These are phyloP conservation scores for Furculomyces boomerangus DNA, from an alignment of 371 early-diverging fungal genomes.

Conservation along the genomic window DNA sequence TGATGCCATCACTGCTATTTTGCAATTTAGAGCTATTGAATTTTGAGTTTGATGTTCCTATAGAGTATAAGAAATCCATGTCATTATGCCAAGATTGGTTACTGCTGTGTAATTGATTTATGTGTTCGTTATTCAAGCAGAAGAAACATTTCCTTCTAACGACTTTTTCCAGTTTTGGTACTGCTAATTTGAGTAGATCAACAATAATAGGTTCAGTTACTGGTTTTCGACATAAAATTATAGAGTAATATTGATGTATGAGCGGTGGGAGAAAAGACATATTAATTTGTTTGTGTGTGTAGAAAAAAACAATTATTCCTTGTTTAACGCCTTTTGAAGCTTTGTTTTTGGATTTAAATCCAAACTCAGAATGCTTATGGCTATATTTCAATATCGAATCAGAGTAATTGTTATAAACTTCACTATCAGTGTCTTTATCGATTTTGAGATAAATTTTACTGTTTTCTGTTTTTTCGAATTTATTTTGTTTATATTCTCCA, in stretches of 20 bases:
- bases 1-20: no score
- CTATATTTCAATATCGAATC: not conserved
- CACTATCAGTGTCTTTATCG: not conserved
- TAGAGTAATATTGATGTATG: not conserved
- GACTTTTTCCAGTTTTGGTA: no score
- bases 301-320: not conserved
- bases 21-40: no score
- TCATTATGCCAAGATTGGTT: no score
- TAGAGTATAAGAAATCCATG: no score
- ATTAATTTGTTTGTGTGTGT: conserved; percentile 1
- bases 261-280: not conserved
- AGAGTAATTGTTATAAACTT: not conserved
- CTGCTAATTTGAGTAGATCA: no score
- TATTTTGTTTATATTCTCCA: not conserved
- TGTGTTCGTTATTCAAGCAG: no score
- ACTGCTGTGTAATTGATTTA: no score
- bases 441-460: not conserved
- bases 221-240: not conserved
- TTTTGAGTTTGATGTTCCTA: no score
- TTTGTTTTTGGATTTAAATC: not conserved
- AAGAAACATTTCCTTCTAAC: no score
- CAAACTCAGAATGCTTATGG: not conserved
- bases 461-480: not conserved
- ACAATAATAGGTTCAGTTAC: conserved; percentile 1
- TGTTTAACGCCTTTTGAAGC: not conserved